Base-by-base conservation (phyloP, 495 filamentous ascomycete genomes). In the Lasiosphaeria miniovina region DNA sequence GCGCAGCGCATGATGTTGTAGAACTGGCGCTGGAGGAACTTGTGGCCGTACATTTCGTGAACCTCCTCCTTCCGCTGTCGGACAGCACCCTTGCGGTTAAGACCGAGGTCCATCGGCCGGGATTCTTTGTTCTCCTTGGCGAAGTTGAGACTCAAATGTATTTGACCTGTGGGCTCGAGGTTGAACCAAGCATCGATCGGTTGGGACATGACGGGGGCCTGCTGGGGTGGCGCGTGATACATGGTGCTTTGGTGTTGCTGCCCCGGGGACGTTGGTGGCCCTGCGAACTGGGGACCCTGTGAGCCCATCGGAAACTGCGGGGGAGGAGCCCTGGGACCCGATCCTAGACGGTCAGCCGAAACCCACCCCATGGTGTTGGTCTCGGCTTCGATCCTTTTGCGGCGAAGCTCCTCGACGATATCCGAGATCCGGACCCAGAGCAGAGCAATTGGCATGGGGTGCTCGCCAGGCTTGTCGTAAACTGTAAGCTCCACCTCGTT, bases 1-100 rank as follows among this genome's bases (percentile, higher is more conserved):
- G 94, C 95, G 77, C 94, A 99, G 65, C 95, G 94, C 94, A 99
- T 99, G 72, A 99, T 96, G 79, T 98, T 98, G 86, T 98, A 99
- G 77, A 98, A 99, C 72, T 96, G 93, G 74, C 96, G 92, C 64
- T 89, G 86, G 51, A 97, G 86, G 65, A 99, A 99, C 77, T 97
- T 97, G 86, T 99, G 94, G 36, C 94, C 94, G 70, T 96, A 96
- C 81, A 96, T 93, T 75, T 98, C 94, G 76, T 96, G 90, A 11
- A 98, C 86, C 64, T 96, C 91, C 74, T 99, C 94, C 77, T 98
- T 98, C 67, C 89, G 88, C 73, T 97, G 92, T 45, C 94, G 89
- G 66, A 99, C 92, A 55, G 94, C 94, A 73, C 94, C 94, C 78
- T 96, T 94, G 63, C 94, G 90, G 63, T 90, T 90, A 51, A 99